A percentile compares a stretch with the other conserved stretches of the same genome.
phyloP scores from a whole-genome alignment of 1,284 basidiomycete genomes.

The Leucocoprinus gongylophorus region DNA sequence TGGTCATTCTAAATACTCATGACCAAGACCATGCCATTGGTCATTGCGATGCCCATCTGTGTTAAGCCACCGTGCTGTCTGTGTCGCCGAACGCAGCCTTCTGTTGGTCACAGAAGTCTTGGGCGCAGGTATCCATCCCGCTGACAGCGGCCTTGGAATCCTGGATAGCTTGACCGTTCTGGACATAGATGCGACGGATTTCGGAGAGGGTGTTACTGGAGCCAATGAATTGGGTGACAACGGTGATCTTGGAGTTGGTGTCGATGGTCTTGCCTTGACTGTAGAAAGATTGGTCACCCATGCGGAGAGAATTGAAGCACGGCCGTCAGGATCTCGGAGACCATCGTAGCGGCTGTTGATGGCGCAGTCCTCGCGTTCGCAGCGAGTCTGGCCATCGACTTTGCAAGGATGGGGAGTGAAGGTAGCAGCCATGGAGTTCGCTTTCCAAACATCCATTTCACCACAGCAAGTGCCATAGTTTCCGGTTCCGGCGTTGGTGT shows the following conservation, averaged over 20 bases:
- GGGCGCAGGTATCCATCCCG: conserved; percentile 32
- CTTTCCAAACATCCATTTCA: conserved; percentile 18
- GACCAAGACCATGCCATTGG: conserved; percentile 15
- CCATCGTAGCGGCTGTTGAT: conserved; percentile 8
- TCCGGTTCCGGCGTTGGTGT: conserved; percentile 14
- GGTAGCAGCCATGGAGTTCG: conserved; percentile 13
- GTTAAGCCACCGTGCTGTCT: conserved; percentile 13
- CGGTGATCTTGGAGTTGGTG: conserved; percentile 13
- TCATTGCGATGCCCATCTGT: conserved; percentile 10
- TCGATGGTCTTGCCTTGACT: conserved; percentile 14
- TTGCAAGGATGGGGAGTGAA: conserved; percentile 15
- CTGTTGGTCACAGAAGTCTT: conserved; percentile 9
- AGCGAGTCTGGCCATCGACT: conserved; percentile 7
- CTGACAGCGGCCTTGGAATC: conserved; percentile 36
- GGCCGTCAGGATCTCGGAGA: conserved; percentile 15
- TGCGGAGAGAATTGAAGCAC: conserved; percentile 15
- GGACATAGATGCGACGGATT: conserved; percentile 50
- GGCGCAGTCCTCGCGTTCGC: conserved; percentile 7
- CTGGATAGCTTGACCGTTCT: conserved; percentile 43
- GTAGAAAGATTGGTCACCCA: conserved; percentile 14
- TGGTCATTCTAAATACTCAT: conserved; percentile 16
- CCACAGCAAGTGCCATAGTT: conserved; percentile 13
- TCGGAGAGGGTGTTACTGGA: conserved; percentile 38
- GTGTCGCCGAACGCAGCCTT: conserved; percentile 13
- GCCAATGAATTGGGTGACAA: conserved; percentile 42